These are phyloP conservation scores for Rosa chinensis DNA, from an alignment of 306 rosid genomes.

Conservation along the genomic window DNA sequence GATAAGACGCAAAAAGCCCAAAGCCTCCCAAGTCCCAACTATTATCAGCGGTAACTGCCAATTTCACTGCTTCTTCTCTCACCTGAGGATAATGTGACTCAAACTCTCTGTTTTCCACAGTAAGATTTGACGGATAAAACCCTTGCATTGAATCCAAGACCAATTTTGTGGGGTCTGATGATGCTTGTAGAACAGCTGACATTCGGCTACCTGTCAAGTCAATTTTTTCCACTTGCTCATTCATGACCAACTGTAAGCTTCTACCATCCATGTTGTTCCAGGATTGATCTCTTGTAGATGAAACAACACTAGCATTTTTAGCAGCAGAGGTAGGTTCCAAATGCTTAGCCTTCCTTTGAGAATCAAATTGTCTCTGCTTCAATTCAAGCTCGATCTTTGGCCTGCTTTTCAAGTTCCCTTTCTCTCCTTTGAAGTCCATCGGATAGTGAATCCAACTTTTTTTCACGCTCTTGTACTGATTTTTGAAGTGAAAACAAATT, in stretches of 20 bases:
- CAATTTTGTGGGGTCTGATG: conserved; percentile 38
- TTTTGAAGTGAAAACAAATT: background rate
- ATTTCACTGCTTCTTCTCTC: conserved; percentile 39
- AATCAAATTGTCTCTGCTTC: conserved; percentile 20
- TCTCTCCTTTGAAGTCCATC: conserved; percentile 32
- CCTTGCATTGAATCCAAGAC: conserved; percentile 50
- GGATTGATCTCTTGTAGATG: background rate
- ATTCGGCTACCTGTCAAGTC: conserved; percentile 25
- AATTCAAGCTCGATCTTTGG: conserved; percentile 23
- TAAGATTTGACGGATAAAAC: conserved; percentile 24
- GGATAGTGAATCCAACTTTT: background rate
- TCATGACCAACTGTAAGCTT: conserved; percentile 31
- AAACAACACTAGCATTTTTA: background rate
- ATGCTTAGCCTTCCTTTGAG: conserved; percentile 10
- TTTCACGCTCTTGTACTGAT: background rate
- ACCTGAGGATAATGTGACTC: conserved; percentile 35
- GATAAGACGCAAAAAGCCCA: conserved; percentile 43
- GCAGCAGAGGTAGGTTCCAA: background rate
- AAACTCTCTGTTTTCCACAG: background rate
- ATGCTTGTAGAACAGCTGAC: conserved; percentile 28
- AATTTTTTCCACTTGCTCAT: conserved; percentile 28
- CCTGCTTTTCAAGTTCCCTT: conserved; percentile 22
- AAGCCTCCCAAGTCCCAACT: conserved; percentile 25
- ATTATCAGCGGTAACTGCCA: conserved; percentile 23
- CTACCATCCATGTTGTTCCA: conserved; percentile 15